Base-by-base conservation (phyloP, 192 early-diverging fungal species). In the Chytriomyces confervae region DNA sequence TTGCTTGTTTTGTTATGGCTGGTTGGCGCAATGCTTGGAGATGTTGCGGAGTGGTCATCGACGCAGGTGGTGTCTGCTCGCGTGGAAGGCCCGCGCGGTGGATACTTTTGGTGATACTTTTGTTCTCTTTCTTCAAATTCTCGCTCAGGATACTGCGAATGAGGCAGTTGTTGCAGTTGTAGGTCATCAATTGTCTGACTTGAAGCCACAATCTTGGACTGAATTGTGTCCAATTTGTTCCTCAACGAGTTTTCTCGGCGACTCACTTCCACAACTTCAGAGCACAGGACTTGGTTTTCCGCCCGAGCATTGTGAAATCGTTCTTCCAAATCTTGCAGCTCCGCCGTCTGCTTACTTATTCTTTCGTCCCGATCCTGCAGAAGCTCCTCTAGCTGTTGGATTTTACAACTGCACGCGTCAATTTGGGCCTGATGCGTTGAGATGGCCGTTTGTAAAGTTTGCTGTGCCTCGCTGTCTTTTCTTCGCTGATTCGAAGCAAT, bases 111-210 rank as follows among this genome's bases (percentile, higher is more conserved):
- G 0, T 36, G 36, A 36, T 36, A 36, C 1, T 36, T 36, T 36
- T 36, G 36, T 36, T 36, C 36, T 36, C 36, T 36, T 36, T 36
- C 36, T 36, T 36, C 36, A 36, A 36, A 36, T 3, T 36, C 36
- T 36, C 36, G 36, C 36, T 36, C 36, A 13, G 53, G 53, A 57
- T 13, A n/a, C 20, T 13, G 13, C 16, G 53, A 57, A 20, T n/a
- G 53, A 20, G 20, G n/a, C 5, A 74, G 36, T 9, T 16, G 10
- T 76, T 76, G 74, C 9, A 66, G 29, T 27, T 36, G 44, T 7
- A 76, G 16, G 9, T 50, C 62, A 36, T 76, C 62, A 66, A 76
- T 76, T n/a, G 64, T 76, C 66, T 76, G 74, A 49, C 61, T 76
- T n/a, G 63, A 66, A 1, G 74, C 74, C 7, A 76, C 63, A 50